These are phyloP conservation scores for Globisporangium apiculatum DNA, from an alignment of 352 stramenopile species.

Conservation along the genomic window DNA sequence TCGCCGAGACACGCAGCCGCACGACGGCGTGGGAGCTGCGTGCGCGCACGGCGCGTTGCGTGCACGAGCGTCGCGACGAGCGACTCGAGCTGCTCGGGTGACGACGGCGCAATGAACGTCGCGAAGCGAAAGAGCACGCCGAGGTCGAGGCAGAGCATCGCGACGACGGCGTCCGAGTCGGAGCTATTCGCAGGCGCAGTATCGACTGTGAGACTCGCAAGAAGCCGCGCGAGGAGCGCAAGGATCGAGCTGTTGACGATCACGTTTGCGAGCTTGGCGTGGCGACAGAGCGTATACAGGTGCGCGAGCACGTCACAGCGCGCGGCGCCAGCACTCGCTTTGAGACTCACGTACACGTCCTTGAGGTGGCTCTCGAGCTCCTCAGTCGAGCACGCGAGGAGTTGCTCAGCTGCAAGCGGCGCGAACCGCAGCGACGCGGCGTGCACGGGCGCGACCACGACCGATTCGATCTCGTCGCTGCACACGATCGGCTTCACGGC, in stretches of 20 bases:
- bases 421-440: conserved; percentile 32
- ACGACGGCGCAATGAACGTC: conserved; percentile 60
- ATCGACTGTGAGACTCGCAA: conserved; percentile 12
- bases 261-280: conserved; percentile 61
- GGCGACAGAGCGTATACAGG: conserved; percentile 43
- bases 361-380: conserved; percentile 64
- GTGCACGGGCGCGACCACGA: conserved; percentile 19
- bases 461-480: conserved; percentile 40
- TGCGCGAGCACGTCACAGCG: conserved; percentile 52
- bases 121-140: conserved; percentile 63
- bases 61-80: conserved; percentile 33
- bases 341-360: conserved; percentile 67
- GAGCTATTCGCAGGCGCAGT: not conserved
- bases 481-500: conserved; percentile 54
- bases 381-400: conserved; percentile 40
- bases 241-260: conserved; percentile 82
- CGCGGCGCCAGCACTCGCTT: conserved; percentile 24
- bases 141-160: conserved; percentile 51
- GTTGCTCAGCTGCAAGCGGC: conserved; percentile 21
- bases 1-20: conserved; percentile 57
- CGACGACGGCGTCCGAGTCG: conserved; percentile 14
- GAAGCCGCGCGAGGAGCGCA: conserved; percentile 45
- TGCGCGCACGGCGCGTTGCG: conserved; percentile 9
- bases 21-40: conserved; percentile 3
- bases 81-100: conserved; percentile 40